These are phyloP conservation scores for Cantharellus cinnabarinus DNA, from an alignment of 768 basidiomycete species.

Conservation along the genomic window DNA sequence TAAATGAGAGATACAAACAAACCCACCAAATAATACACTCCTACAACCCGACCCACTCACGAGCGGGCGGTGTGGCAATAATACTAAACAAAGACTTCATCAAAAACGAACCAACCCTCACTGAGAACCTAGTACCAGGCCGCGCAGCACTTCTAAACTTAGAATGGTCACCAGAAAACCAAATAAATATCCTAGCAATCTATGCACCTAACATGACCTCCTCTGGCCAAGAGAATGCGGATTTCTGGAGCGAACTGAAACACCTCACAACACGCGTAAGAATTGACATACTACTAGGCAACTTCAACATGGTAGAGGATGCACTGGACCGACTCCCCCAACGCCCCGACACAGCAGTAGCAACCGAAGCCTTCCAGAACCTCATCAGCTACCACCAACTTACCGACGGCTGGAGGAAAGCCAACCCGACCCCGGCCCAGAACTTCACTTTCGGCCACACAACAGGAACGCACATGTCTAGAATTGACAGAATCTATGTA, in stretches of 20 bases:
- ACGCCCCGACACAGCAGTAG: neutral
- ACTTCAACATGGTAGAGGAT: neutral
- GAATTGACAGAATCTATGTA: neutral
- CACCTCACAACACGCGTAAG: neutral
- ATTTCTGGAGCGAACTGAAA: neutral
- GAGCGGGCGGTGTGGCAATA: neutral
- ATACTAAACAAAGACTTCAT: neutral
- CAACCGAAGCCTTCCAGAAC: neutral
- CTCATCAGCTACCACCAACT: neutral
- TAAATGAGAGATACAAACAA: neutral
- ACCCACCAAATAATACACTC: neutral
- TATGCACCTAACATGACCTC: neutral
- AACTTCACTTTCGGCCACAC: neutral
- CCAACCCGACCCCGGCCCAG: neutral
- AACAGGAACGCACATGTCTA: neutral
- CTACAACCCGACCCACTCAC: too few relatives aligned
- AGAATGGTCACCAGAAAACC: neutral
- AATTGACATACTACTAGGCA: neutral
- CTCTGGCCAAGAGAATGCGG: neutral
- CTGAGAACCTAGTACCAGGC: neutral
- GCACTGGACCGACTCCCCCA: neutral
- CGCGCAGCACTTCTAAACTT: neutral
- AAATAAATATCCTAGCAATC: neutral
- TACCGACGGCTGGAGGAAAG: neutral
- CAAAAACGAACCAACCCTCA: neutral